Conservation (phyloP, 805 yeast genomes). For the Groenewaldozyma salmanticensis region DNA sequence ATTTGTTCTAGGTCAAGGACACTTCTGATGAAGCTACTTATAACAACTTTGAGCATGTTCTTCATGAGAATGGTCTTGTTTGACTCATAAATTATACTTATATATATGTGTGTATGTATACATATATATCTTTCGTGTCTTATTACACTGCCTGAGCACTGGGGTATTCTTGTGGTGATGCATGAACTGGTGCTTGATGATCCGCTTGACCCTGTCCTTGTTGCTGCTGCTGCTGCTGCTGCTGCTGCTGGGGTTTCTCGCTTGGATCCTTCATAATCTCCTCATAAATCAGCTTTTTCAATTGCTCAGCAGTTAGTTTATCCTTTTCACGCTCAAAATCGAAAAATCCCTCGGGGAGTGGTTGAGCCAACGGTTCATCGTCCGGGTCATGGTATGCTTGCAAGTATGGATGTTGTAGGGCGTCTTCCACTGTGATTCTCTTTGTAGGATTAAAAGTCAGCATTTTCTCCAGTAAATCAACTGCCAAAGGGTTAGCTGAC, state of each 20-base stretch:
- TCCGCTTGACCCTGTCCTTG: background rate
- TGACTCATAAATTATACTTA: background rate
- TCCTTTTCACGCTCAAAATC: conserved; percentile 82
- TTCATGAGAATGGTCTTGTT: conserved; percentile 14
- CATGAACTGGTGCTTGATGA: background rate
- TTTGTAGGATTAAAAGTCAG: conserved; percentile 75
- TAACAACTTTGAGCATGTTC: conserved; percentile 12
- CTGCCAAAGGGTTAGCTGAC: conserved; percentile 54
- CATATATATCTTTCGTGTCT: background rate
- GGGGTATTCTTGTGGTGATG: background rate
- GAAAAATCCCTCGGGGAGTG: conserved; percentile 79
- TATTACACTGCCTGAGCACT: background rate
- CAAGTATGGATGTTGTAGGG: conserved; percentile 79
- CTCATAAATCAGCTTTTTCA: conserved; percentile 67
- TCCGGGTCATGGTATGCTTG: conserved; percentile 85
- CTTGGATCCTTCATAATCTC: conserved; percentile 48
- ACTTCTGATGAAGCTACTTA: conserved; percentile 13
- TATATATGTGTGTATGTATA: background rate
- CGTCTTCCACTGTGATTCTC: conserved; percentile 76
- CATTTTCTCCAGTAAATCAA: conserved; percentile 60
- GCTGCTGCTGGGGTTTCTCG: background rate
- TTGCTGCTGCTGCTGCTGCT: background rate
- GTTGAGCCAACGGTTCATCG: conserved; percentile 82
- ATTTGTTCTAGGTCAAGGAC: conserved; percentile 13
- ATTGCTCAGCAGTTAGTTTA: conserved; percentile 61